A percentile compares a stretch with the other conserved stretches of the same genome.
phyloP scores from a whole-genome alignment of 352 stramenopile genomes.

The Stramenopiles sp. region DNA sequence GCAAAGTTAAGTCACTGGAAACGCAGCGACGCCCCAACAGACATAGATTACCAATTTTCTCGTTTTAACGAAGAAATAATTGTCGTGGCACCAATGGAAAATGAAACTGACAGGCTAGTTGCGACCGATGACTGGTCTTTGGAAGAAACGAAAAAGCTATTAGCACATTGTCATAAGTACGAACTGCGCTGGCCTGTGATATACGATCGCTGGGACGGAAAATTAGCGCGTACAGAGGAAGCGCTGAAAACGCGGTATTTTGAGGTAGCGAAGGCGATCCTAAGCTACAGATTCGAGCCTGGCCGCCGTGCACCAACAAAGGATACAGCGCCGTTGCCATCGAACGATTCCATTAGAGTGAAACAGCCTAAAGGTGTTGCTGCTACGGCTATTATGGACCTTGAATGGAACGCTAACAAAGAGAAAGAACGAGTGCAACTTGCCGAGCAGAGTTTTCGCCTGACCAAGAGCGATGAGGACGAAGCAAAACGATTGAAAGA shows the following conservation, averaged over 20 bases:
- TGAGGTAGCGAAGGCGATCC: constrained; percentile 26
- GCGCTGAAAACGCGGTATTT: constrained; percentile 53
- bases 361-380: not conserved
- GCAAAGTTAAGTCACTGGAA: not conserved
- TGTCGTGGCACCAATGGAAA: not conserved
- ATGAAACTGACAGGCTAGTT: not conserved
- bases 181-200: constrained; percentile 53
- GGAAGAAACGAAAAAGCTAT: constrained; percentile 46
- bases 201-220: constrained; percentile 22
- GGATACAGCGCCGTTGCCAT: not conserved
- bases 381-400: not conserved
- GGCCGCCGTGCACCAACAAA: not conserved
- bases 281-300: not conserved
- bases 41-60: not conserved
- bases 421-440: not conserved
- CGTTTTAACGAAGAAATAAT: not conserved
- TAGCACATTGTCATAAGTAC: constrained; percentile 35
- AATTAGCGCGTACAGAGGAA: constrained; percentile 30
- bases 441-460: not conserved
- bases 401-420: not conserved
- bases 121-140: constrained; percentile 33
- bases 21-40: not conserved
- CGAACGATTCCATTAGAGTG: not conserved
- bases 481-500: not conserved
- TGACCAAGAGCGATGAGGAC: not conserved